Conservation (phyloP, 108 stramenopile genomes). For the Pinguiococcus pyrenoidosus region DNA sequence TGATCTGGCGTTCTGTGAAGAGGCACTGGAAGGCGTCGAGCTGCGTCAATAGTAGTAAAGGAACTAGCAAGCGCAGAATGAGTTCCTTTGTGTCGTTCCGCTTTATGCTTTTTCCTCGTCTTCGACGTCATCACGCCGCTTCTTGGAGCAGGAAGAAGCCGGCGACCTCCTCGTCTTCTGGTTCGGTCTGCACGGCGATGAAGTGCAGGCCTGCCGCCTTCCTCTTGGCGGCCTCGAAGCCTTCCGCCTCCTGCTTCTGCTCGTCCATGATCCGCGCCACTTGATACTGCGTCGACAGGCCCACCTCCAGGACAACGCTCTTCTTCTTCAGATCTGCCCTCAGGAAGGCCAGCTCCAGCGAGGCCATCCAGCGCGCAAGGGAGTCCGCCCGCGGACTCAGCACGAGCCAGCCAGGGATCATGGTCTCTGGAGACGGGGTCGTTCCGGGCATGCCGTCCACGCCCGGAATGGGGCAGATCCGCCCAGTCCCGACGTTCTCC, state of each 20-base stretch:
- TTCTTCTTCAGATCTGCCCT: slow-evolving; percentile 69
- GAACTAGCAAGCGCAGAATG: too few species aligned
- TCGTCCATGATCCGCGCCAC: slow-evolving; percentile 68
- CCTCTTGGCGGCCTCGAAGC: slow-evolving; percentile 79
- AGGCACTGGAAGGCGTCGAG: too few species aligned
- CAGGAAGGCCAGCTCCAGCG: slow-evolving; percentile 69
- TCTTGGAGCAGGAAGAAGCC: slow-evolving; percentile 88
- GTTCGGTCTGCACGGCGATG: slow-evolving; percentile 69
- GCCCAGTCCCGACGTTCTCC: slow-evolving; percentile 64
- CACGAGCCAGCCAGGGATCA: too few species aligned
- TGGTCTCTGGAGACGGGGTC: too few species aligned
- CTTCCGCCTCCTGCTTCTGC: slow-evolving; percentile 67
- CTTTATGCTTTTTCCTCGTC: too few species aligned
- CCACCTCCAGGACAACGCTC: slow-evolving; percentile 73
- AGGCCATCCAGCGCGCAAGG: slow-evolving; percentile 76
- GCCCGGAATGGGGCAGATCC: slow-evolving; percentile 48
- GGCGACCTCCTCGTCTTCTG: slow-evolving; percentile 67
- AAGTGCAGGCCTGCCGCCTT: slow-evolving; percentile 74
- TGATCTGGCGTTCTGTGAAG: too few species aligned
- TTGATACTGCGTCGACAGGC: slow-evolving; percentile 80
- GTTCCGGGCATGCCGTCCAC: too few species aligned
- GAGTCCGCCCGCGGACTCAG: slow-evolving; percentile 48
- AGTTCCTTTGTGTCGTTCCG: too few species aligned
- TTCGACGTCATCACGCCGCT: too few species aligned
- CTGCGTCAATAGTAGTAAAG: too few species aligned